phyloP scores from a whole-genome alignment of 1,284 basidiomycete genomes.

The Rhizoctonia solani region DNA sequence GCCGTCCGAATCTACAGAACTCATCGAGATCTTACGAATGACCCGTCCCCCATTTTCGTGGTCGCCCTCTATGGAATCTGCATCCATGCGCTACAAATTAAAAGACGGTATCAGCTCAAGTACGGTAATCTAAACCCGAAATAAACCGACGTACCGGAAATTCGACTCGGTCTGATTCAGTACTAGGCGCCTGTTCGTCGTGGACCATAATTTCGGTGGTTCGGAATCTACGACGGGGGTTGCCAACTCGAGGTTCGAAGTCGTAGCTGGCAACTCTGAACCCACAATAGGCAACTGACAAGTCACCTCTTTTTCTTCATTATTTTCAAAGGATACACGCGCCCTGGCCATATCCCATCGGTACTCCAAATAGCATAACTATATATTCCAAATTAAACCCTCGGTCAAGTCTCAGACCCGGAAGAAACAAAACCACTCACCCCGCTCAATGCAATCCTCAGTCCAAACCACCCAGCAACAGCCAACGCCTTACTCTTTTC shows the following conservation, averaged over 20 bases:
- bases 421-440: neutral
- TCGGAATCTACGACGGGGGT: neutral
- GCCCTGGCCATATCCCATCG: neutral
- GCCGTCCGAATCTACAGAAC: conserved; percentile 11
- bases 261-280: no score
- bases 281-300: no score
- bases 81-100: conserved; percentile 3
- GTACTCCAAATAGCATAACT: conserved; percentile 18
- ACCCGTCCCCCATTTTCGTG: neutral
- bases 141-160: neutral
- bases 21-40: conserved; percentile 15
- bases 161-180: neutral
- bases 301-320: no score
- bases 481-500: neutral
- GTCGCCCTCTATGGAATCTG: neutral
- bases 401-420: no score
- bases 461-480: conserved; percentile 14
- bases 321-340: no score
- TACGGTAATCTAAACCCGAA: neutral
- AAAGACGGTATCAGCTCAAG: neutral
- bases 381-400: neutral
- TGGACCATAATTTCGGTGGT: neutral
- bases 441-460: conserved; percentile 17
- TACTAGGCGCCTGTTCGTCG: neutral
- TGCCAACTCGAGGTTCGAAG: no score